Percentiles rank a stretch among this genome's conserved stretches.
These are phyloP conservation scores for Lophiotrema nucula DNA, from an alignment of 495 filamentous ascomycete species.

Conservation along the genomic window DNA sequence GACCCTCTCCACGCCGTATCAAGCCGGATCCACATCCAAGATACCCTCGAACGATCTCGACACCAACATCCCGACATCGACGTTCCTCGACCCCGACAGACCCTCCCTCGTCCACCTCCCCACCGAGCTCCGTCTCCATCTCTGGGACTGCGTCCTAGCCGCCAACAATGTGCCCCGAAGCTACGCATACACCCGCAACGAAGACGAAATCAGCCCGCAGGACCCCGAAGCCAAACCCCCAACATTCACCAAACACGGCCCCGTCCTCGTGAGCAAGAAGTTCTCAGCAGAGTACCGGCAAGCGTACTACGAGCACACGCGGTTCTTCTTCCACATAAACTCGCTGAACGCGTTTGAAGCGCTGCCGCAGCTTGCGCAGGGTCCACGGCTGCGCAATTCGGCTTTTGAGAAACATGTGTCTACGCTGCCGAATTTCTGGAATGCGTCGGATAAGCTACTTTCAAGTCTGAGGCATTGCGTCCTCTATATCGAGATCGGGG, in stretches of 20 bases:
- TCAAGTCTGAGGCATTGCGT: constrained; percentile 13
- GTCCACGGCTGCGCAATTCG: background rate
- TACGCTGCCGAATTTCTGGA: constrained; percentile 10
- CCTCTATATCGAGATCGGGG: constrained; percentile 18
- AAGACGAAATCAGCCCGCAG: no score
- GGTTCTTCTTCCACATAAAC: constrained; percentile 23
- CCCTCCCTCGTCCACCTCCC: no score
- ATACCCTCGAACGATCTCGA: no score
- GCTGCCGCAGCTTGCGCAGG: background rate
- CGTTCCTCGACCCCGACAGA: background rate
- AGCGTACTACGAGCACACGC: constrained; percentile 26
- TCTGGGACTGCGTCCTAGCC: constrained; percentile 5
- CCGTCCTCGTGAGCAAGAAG: constrained; percentile 10
- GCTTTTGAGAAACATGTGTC: background rate
- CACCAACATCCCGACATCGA: background rate
- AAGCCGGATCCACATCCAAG: no score
- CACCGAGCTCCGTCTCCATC: constrained; percentile 8
- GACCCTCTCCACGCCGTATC: no score
- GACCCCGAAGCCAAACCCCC: background rate
- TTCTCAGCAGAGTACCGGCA: constrained; percentile 18
- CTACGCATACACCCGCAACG: constrained; percentile 9
- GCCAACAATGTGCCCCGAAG: background rate
- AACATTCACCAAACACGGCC: constrained; percentile 6
- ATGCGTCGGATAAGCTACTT: constrained; percentile 1
- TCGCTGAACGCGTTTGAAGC: constrained; percentile 1